Evolutionary conservation across 352 stramenopile genomes (phyloP), one percentile per base, ranked within the genome.

Genomic region (Thraustochytrium striatum): DNA sequence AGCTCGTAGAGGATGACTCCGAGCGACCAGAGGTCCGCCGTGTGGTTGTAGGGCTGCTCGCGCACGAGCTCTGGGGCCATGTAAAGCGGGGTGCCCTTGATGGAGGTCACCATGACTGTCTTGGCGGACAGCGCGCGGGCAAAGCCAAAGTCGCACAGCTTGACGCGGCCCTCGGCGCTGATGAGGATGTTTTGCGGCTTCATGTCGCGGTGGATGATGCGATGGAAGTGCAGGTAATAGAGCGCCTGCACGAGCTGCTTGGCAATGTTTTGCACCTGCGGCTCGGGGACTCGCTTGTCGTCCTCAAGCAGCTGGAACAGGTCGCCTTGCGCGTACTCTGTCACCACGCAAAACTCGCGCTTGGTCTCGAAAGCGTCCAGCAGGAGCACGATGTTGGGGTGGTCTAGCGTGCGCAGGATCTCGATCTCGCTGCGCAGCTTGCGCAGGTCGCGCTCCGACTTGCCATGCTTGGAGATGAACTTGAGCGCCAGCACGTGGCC

Each of bases 91-190:
- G 92, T 98, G 35, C 93, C 93, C 65, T 97, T 97, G 79, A 97
- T 97, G 2, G 91, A 96, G 13, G 89, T 94, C 11, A 97, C 82
- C 47, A 97, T 82, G 61, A 93, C 91, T 25, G 88, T 90, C 62
- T 95, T 91, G 43, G 91, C 85, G 13, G 88, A 91, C 50, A 98
- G 93, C 2, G 90, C 89, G 44, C 92, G 87, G 2, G 93, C 92
- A 85, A 98, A 98, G 33, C 93, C 93, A 87, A 98, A 98, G 82
- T 98, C 93, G 58, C 89, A 95, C 30, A 97, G 82, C 81, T 98
- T 98, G 81, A 98, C 93, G 32, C 38, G 93, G 86, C 84, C 93
- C 85, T 92, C 91, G 30, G 89, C 90, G 30, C 91, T 90, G 59
- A 97, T 93, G 50, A 97, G 86, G 65, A 97, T 79, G 33, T 79